These are phyloP conservation scores for Mycena amicta DNA, from an alignment of 768 basidiomycete genomes.

Conservation along the genomic window DNA sequence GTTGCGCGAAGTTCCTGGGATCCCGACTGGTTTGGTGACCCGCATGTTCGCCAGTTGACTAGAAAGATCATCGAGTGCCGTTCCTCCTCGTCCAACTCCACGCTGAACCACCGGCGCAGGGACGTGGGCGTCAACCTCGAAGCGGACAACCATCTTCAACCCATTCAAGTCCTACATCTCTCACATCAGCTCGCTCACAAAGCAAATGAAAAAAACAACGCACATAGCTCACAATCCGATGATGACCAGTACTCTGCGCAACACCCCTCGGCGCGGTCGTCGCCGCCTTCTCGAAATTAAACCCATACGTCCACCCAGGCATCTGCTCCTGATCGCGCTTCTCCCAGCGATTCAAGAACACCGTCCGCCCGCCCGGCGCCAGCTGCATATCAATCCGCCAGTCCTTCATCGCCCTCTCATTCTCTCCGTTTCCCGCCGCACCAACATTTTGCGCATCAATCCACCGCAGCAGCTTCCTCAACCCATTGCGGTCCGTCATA, in stretches of 20 bases:
- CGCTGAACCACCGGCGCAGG: slow-evolving; percentile 27
- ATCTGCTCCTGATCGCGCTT: slow-evolving; percentile 36
- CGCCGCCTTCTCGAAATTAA: slow-evolving; percentile 61
- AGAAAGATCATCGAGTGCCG: slow-evolving; percentile 40
- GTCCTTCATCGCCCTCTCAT: slow-evolving; percentile 32
- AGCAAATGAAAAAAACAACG: neutral
- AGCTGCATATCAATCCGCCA: slow-evolving; percentile 76
- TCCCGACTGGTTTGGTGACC: slow-evolving; percentile 23
- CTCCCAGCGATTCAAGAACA: slow-evolving; percentile 66
- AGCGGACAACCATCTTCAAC: slow-evolving; percentile 60
- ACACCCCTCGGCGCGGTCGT: slow-evolving; percentile 52
- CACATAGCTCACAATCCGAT: slow-evolving; percentile 66
- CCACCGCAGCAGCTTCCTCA: slow-evolving; percentile 68
- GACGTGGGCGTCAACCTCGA: slow-evolving; percentile 57
- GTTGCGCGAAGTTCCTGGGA: too few relatives aligned
- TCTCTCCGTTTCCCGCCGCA: too few relatives aligned
- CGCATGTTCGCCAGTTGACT: slow-evolving; percentile 35
- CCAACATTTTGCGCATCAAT: slow-evolving; percentile 32
- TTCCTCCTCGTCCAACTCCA: slow-evolving; percentile 20
- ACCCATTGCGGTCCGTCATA: slow-evolving; percentile 66
- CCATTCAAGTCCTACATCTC: slow-evolving; percentile 54
- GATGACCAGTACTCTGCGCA: slow-evolving; percentile 55
- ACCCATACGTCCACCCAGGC: slow-evolving; percentile 51
- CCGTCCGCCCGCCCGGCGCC: slow-evolving; percentile 60
- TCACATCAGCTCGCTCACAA: slow-evolving; percentile 1